Conservation (phyloP, 768 basidiomycete genomes). For the Leccinum pellstonianum region DNA sequence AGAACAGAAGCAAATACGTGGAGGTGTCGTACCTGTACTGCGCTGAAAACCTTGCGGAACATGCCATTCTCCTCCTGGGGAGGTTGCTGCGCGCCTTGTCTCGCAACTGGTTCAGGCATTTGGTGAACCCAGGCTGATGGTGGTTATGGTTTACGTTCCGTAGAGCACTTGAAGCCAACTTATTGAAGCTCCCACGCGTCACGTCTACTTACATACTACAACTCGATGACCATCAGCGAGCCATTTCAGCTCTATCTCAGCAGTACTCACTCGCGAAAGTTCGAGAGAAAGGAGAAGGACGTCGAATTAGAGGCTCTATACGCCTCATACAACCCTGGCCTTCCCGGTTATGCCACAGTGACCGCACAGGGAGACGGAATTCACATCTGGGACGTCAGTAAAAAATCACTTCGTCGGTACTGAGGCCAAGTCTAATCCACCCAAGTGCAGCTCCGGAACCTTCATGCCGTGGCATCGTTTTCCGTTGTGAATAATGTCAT, state of each 20-base stretch:
- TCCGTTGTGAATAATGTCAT: slow-evolving; percentile 64
- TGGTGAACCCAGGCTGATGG: slow-evolving; percentile 3
- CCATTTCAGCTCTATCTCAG: slow-evolving; percentile 31
- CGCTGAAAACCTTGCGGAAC: slow-evolving; percentile 35
- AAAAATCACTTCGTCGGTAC: not conserved
- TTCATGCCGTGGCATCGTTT: slow-evolving; percentile 67
- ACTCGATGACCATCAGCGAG: slow-evolving; percentile 30
- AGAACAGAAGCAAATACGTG: slow-evolving; percentile 1
- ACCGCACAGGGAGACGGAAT: slow-evolving; percentile 73
- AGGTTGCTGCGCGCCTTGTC: slow-evolving; percentile 19
- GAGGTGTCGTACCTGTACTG: slow-evolving; percentile 42
- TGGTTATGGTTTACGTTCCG: slow-evolving; percentile 5
- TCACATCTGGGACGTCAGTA: slow-evolving; percentile 68
- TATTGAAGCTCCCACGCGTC: slow-evolving; percentile 23
- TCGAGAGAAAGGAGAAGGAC: not conserved
- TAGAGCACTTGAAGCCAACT: not conserved
- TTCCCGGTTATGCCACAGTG: slow-evolving; percentile 62
- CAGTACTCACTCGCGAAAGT: slow-evolving; percentile 18
- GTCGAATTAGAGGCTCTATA: slow-evolving; percentile 14
- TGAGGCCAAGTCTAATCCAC: slow-evolving; percentile 9
- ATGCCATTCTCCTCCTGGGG: slow-evolving; percentile 35
- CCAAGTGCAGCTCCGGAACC: slow-evolving; percentile 50
- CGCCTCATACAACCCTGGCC: slow-evolving; percentile 17
- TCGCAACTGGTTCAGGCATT: slow-evolving; percentile 27
- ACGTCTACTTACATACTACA: slow-evolving; percentile 8